Base-by-base conservation (phyloP, 768 basidiomycete species). In the Suillus spraguei region DNA sequence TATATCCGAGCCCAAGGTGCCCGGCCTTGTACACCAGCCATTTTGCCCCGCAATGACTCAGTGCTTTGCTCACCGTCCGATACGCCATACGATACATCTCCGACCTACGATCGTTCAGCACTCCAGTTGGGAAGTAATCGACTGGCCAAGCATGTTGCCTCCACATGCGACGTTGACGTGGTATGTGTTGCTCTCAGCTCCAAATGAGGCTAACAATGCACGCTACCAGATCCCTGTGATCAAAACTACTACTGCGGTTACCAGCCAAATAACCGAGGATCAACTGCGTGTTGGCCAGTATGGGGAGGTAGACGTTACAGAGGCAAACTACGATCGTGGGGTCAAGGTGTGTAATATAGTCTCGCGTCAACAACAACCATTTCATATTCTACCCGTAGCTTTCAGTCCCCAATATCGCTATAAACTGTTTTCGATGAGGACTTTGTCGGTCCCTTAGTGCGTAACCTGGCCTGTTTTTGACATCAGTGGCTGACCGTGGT, bases 81-180 rank as follows among this genome's bases (percentile, higher is more conserved):
- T 10, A 52, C 17, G 9, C 50, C 50, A 32, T 33, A 53, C 5
- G 32, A 33, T 20, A 33, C 33, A 35, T 33, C 10, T 53, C 20
- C n/a, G 20, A 4, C 20, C 32, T 35, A 5, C 33, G 33, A 53
- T 53, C 20, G 20, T 53, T n/a, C 52, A 53, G 32, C n/a, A 35
- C 32, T 33, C 52, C 52, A 53, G 32, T 33, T n/a, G 33, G 52
- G 52, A 53, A 53, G 20, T 20, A 53, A n/a, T n/a, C 52, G 33
- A 35, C 10, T 33, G 11, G 52, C n/a, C 20, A 33, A 35, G 32
- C 52, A 53, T 53, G 52, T 7, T 53, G 33, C 32, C 10, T 20
- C 32, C 5, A 33, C 50, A 53, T 33, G 50, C 32, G 33, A 33
- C 50, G 10, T 11, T 53, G 50, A 53, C 17, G 10, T 53, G 32